phyloP scores from a whole-genome alignment of 306 rosid genomes.

The Spatholobus suberectus region DNA sequence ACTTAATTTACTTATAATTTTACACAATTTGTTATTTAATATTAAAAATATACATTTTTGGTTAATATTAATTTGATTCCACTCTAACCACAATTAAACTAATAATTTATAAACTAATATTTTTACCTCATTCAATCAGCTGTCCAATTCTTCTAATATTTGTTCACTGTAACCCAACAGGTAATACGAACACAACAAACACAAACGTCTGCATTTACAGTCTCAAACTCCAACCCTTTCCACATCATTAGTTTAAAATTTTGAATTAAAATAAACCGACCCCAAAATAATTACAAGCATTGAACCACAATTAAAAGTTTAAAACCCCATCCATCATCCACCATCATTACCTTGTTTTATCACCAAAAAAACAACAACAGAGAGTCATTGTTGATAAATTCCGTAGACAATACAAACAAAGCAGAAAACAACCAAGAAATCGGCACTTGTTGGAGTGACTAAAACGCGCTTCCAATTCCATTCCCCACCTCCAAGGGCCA shows the following conservation, averaged over 20 bases:
- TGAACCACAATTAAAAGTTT: not conserved
- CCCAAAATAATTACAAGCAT: not conserved
- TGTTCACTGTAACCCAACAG: too few relatives aligned
- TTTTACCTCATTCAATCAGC: too few relatives aligned
- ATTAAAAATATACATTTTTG: too few relatives aligned
- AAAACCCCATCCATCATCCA: not conserved
- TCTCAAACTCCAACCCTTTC: not conserved
- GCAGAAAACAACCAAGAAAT: not conserved
- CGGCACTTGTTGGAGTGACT: slow-evolving; percentile 22
- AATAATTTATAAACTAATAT: too few relatives aligned
- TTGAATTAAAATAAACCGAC: not conserved
- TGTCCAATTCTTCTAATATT: too few relatives aligned
- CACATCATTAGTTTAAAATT: not conserved
- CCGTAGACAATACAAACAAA: not conserved
- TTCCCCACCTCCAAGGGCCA: slow-evolving; percentile 13
- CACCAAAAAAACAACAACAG: not conserved
- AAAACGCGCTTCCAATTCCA: too few relatives aligned
- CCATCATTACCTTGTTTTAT: not conserved
- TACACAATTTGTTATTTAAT: too few relatives aligned
- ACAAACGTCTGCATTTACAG: not conserved
- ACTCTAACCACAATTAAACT: too few relatives aligned
- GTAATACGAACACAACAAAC: too few relatives aligned
- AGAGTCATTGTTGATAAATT: not conserved
- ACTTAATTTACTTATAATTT: too few relatives aligned
- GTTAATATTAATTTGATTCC: too few relatives aligned